Evolutionary conservation across 2,329 filamentous ascomycete species (phyloP), one percentile per base, ranked within the genome.

Genomic region (Beauveria medogensis): DNA sequence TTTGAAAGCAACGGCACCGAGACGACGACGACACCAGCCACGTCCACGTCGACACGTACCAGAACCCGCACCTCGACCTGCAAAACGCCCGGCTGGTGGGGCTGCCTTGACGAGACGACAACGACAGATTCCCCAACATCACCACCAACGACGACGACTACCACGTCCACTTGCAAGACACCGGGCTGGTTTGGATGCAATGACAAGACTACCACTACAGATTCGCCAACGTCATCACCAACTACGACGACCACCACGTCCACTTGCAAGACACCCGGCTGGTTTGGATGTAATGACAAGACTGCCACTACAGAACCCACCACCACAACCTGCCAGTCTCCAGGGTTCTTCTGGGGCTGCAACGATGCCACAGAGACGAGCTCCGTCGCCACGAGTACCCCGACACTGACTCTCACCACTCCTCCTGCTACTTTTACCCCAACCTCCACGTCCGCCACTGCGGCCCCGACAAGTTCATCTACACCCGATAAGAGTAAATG

Each of bases 21-120:
- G 64, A 82, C 80, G 1, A 91, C 86, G 0, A 89, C 88, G 0
- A 85, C 85, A 9, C 41, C 60, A 1, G 24, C 16, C 20, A 56
- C 59, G 12, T 61, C 59, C 6, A 63, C 61, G 5, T 55, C 61
- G 18, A 85, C 83, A 3, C 82, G 82, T 48, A 89, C 85, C 3
- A 82, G 91, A 43, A 96, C 92, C 0, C 82, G 91, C 50, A 96
- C 92, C 0, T 86, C 87, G 59, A 96, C 91, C 0, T 96, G 92
- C 75, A 83, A 94, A 73, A 96, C 92, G 1, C 92, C 92, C 30
- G 91, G 92, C 5, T 96, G 92, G 92, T 96, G 88, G 88, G 91
- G 90, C 24, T 92, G 86, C 70, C 75, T 90, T 44, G 88, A 91
- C 65, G 82, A 87, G 71, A 80, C 81, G 3, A 87, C 85, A 79